phyloP scores from a whole-genome alignment of 202 grass and related monocot species.

The Saccharum hybrid region DNA sequence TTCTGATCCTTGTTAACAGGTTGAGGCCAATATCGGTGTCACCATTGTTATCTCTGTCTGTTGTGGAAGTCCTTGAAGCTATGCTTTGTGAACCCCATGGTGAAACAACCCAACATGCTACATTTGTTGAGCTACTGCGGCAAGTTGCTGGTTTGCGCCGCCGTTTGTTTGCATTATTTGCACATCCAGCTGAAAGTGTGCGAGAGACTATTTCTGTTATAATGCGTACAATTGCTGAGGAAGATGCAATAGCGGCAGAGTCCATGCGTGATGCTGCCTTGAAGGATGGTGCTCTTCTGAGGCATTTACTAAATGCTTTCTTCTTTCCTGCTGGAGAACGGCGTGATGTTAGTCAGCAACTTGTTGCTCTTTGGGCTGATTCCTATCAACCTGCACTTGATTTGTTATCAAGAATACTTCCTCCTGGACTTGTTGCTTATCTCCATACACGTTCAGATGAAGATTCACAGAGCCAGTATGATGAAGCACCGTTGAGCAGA shows the following conservation, averaged over 20 bases:
- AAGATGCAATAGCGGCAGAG: conserved; percentile 99
- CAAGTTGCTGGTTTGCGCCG: conserved; percentile 96
- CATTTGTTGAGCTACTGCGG: conserved; percentile 96
- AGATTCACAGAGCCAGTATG: conserved; percentile 87
- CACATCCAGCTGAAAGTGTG: conserved; percentile 92
- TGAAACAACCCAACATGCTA: conserved; percentile 98
- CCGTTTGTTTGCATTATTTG: conserved; percentile 95
- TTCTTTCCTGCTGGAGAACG: conserved; percentile 88
- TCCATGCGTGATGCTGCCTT: conserved; percentile 99
- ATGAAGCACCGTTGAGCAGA: conserved; percentile 83
- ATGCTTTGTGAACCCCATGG: conserved; percentile 99
- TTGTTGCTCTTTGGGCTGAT: conserved; percentile 99
- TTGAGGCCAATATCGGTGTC: conserved; percentile 89
- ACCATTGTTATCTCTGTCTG: conserved; percentile 79
- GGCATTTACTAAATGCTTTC: conserved; percentile 95
- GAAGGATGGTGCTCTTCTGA: conserved; percentile 96
- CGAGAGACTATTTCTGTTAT: conserved; percentile 96
- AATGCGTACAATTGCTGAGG: conserved; percentile 99
- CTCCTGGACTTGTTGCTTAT: conserved; percentile 99
- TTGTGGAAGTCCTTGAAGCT: conserved; percentile 97
- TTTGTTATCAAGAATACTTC: conserved; percentile 92
- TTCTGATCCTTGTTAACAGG: conserved; percentile 83
- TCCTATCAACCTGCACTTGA: conserved; percentile 96
- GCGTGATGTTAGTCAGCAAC: conserved; percentile 90
- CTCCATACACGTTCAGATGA: conserved; percentile 90